phyloP scores from a whole-genome alignment of 768 basidiomycete species.

The Leccinum broughii region DNA sequence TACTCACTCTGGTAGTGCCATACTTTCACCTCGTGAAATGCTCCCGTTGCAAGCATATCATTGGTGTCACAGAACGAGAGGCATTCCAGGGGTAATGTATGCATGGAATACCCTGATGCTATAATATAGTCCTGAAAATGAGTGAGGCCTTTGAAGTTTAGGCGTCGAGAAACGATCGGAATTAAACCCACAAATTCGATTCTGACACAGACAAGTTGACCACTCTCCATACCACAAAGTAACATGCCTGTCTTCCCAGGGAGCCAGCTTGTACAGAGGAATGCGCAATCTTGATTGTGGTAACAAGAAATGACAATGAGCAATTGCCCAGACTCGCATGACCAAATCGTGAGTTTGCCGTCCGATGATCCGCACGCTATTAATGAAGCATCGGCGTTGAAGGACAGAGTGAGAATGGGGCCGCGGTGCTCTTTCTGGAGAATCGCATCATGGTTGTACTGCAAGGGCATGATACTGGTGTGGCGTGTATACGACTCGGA shows the following conservation, averaged over 20 bases:
- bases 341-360: neutral
- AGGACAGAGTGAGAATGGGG: neutral
- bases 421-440: neutral
- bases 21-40: neutral
- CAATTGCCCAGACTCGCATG: neutral
- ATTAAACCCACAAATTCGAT: neutral
- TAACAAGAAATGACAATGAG: neutral
- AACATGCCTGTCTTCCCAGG: neutral
- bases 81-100: neutral
- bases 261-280: neutral
- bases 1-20: neutral
- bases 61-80: neutral
- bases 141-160: neutral
- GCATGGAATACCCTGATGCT: neutral
- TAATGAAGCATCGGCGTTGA: neutral
- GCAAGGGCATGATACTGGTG: neutral
- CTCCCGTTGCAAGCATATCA: neutral
- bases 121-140: neutral
- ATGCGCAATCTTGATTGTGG: neutral
- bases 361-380: neutral
- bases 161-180: neutral
- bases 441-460: neutral
- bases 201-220: neutral
- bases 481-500: no score
- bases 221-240: neutral